Evolutionary conservation across 192 early-diverging fungal genomes (phyloP), one percentile per base, ranked within the genome.

Genomic region (Tieghemiomyces parasiticus): DNA sequence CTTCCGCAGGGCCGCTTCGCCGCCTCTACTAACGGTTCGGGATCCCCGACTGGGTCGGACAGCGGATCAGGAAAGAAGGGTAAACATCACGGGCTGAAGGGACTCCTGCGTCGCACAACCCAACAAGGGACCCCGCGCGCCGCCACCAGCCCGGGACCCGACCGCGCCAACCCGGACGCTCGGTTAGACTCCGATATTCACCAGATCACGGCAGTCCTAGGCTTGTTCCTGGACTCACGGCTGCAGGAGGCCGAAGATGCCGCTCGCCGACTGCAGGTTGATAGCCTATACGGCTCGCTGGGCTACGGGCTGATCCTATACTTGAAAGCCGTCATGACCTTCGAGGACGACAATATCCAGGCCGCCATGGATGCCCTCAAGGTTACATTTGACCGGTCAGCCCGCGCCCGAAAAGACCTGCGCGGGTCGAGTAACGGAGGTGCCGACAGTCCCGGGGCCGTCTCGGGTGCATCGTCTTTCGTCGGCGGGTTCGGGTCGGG

Each of bases 161-260:
- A n/a, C n/a, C n/a, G n/a, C n/a, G n/a, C n/a, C n/a, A n/a, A n/a
- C n/a, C n/a, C n/a, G n/a, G n/a, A n/a, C n/a, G n/a, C n/a, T n/a
- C n/a, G n/a, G n/a, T n/a, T 47, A 6, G 46, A 47, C 46, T 1
- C 46, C 25, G 46, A 47, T 3, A 47, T 68, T 60, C 85, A 35
- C 48, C 62, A 38, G 61, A 85, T 49, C 68, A 81, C 52, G 60
- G 62, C 70, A 10, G 81, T 80, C 0, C 63, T 94, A 35, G 82
- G 85, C 61, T 65, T 88, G 38, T 92, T 94, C 65, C 63, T 94
- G 32, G 78, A 89, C 65, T 88, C 85, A 0, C 72, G 75, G 44
- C 84, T 94, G 67, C 70, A 75, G 8, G 78, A 83, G 38, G 71
- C 83, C 19, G 88, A 90, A 59, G 66, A 60, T 8, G 66, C 83